These are phyloP conservation scores for Gossypium turneri DNA, from an alignment of 345 rosid genomes.

Conservation along the genomic window DNA sequence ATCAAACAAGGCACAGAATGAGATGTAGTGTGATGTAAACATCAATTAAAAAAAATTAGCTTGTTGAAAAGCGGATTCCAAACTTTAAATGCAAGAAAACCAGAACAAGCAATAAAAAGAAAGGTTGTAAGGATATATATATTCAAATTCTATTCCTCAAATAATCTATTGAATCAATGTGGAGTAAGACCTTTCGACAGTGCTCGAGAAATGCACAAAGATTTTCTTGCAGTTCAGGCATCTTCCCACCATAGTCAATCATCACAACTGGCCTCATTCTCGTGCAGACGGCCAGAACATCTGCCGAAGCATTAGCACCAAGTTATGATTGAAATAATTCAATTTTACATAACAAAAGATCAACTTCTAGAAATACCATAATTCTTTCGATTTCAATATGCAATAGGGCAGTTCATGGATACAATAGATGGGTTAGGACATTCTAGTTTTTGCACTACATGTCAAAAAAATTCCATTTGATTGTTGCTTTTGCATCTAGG, in stretches of 20 bases:
- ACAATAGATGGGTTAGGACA: conserved; percentile 1
- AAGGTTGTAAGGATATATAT: background rate
- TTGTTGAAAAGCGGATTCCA: background rate
- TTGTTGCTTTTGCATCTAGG: background rate
- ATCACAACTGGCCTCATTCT: conserved; percentile 87
- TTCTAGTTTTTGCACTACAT: background rate
- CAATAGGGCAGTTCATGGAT: conserved; percentile 1
- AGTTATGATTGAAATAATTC: background rate
- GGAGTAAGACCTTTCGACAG: conserved; percentile 53
- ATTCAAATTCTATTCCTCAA: conserved; percentile 8
- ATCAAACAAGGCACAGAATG: background rate
- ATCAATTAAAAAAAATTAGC: background rate
- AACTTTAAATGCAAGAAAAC: background rate
- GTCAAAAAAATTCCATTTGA: background rate
- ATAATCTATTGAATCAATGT: conserved; percentile 2
- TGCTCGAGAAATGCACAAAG: conserved; percentile 57
- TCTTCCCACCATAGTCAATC: conserved; percentile 93
- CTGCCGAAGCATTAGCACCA: conserved; percentile 34
- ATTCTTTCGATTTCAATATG: background rate
- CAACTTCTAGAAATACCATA: conserved; percentile 1
- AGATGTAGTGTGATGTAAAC: background rate
- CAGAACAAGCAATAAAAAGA: background rate
- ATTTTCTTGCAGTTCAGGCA: conserved; percentile 76
- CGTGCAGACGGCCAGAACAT: conserved; percentile 66
- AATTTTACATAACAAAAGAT: conserved; percentile 7